Evolutionary conservation across 2,329 filamentous ascomycete species (phyloP), one percentile per base, ranked within the genome.

Genomic region (Acrocalymma vagum): DNA sequence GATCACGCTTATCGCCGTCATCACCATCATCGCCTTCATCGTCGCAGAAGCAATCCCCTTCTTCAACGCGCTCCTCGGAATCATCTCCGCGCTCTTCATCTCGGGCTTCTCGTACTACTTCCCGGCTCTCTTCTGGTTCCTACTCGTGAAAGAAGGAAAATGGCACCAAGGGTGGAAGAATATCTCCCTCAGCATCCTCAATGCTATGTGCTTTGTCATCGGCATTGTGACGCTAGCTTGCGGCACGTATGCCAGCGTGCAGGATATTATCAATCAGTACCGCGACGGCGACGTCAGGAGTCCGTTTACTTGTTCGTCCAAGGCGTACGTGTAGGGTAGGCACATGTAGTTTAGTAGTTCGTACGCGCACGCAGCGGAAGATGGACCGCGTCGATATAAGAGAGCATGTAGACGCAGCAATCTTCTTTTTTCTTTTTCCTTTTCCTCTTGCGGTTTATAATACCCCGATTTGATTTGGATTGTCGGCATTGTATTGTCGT

Each of bases 41-140:
- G 84, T 90, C 41, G 84, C 86, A 7, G 80, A 86, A 61, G 83
- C 83, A 0, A 86, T 90, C 11, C 87, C 87, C 1, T 81, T 85
- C 41, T 90, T 90, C 72, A 83, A 82, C 62, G 79, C 82, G 33
- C 74, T 90, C 3, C 73, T 90, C n/a, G 82, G 81, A 22, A 70
- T 90, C 25, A 81, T 88, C 38, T 69, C 65, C 3, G 58, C 84
- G 5, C 70, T 87, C 2, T 87, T 88, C 53, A 83, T 81, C 24
- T 82, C 77, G 29, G 87, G 85, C 79, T 89, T 89, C 68, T 85
- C 82, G 10, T 80, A 74, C 45, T 69, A 69, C 51, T 69, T 70
- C 53, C 68, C 68, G 0, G 68, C 45, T 1, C 44, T 69, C 14
- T 66, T 70, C 46, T 72, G 65, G 78, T 71, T 51, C 51, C 44